Evolutionary conservation across 768 basidiomycete species (phyloP).

Genomic region (Trametes elegans): DNA sequence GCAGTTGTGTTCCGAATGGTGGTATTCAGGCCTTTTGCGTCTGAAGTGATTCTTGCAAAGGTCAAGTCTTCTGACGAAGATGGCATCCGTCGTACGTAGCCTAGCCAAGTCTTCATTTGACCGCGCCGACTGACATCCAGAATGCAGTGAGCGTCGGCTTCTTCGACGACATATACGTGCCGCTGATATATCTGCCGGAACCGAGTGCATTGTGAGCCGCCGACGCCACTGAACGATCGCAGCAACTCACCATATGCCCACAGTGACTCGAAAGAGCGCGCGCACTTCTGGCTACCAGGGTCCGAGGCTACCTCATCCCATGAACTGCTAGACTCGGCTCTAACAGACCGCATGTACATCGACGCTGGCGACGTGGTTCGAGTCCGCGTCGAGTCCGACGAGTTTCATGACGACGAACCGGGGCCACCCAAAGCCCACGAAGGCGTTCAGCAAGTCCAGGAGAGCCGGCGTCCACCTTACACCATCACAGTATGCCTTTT

Average conservation of each 20-base stretch:
- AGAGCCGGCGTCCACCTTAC: constrained; percentile 59
- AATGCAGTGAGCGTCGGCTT: constrained; percentile 78
- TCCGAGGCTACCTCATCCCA: constrained; percentile 47
- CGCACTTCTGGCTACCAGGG: constrained; percentile 80
- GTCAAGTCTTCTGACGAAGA: constrained; percentile 85
- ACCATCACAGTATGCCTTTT: constrained; percentile 57
- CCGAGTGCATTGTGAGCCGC: constrained; percentile 72
- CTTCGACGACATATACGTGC: constrained; percentile 93
- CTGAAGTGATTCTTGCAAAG: constrained; percentile 87
- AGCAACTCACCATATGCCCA: neutral
- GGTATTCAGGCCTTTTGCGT: constrained; percentile 87
- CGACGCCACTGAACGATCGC: neutral
- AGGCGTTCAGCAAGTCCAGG: constrained; percentile 57
- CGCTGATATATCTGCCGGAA: constrained; percentile 74
- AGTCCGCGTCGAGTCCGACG: constrained; percentile 75
- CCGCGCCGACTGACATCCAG: neutral
- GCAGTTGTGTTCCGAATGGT: constrained; percentile 86
- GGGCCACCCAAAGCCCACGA: constrained; percentile 77
- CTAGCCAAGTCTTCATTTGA: neutral
- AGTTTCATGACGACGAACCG: constrained; percentile 84
- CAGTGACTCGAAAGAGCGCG: constrained; percentile 80
- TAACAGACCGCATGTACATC: constrained; percentile 73
- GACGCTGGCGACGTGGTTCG: constrained; percentile 75
- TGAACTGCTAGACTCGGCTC: constrained; percentile 68
- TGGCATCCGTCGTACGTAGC: constrained; percentile 72